Evolutionary conservation across 495 filamentous ascomycete species (phyloP), one percentile per base, ranked within the genome.

Genomic region (Penicillium robsamsonii): DNA sequence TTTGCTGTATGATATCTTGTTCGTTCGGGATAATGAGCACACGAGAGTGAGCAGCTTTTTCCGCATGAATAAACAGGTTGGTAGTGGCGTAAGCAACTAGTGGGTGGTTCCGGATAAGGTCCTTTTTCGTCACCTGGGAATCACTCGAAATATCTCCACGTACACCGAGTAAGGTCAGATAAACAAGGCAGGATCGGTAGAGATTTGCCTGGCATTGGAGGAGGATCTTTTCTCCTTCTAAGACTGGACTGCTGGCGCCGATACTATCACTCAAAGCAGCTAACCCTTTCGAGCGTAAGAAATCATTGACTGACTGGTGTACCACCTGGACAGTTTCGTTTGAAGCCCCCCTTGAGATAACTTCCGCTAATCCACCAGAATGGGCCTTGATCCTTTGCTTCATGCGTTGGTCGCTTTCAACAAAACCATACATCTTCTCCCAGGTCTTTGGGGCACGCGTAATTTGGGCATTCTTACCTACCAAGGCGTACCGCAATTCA

Each of bases 271-370:
- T 61, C 59, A 63, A 59, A 63, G 59, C 49, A 27, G 46, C 20
- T 27, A 59, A 46, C 17, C 57, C 51, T 51, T 59, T 59, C 11
- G 9, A 10, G 38, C 40, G 51, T 5, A 58, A 46, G 55, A 55
- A 62, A 35, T 62, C 59, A 31, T 58, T 62, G 40, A 62, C 59
- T 9, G 59, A 59, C 44, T 62, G 56, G 49, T 62, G 60, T 12
- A 62, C 46, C 12, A 54, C 53, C 43, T 62, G 56, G 17, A 62
- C 37, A n/a, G 24, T 62, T 3, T 53, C 45, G 13, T 53, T 5
- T 1, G 38, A 0, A 12, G 29, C 24, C 9, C n/a, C 12, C n/a
- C 40, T 59, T 29, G 6, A 31, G 35, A 49, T 31, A 40, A 62
- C 42, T 43, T 59, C 56, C 3, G 53, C 50, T 18, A 62, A 10